A percentile compares a stretch with the other conserved stretches of the same genome.
These are phyloP conservation scores for Cladophialophora yegresii DNA, from an alignment of 2,329 filamentous ascomycete genomes.

Conservation along the genomic window DNA sequence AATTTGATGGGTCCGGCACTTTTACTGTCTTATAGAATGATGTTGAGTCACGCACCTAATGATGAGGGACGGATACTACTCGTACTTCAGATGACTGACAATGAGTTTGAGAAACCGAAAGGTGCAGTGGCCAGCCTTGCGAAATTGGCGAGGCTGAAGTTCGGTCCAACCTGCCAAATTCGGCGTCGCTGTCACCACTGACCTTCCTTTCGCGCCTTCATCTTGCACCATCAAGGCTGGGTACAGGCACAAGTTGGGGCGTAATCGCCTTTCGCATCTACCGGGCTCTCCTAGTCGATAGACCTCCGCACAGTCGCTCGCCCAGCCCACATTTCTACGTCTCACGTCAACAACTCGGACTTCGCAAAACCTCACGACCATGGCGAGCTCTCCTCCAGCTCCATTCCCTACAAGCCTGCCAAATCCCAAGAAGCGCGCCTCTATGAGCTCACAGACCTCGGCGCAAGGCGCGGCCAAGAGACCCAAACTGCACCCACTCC, in stretches of 20 bases:
- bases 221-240: neutral
- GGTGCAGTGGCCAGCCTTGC: neutral
- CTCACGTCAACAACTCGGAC: neutral
- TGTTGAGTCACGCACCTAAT: neutral
- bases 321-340: neutral
- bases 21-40: neutral
- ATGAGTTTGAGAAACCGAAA: too few species aligned
- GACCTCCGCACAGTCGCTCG: neutral
- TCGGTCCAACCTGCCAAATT: neutral
- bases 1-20: neutral
- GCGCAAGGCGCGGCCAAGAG: constrained; percentile 38
- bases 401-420: constrained; percentile 31
- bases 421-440: constrained; percentile 47
- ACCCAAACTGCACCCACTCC: constrained; percentile 47
- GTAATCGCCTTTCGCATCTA: neutral
- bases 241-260: neutral
- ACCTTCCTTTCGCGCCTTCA: neutral
- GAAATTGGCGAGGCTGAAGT: neutral
- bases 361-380: constrained; percentile 8
- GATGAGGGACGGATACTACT: neutral
- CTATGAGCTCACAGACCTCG: constrained; percentile 45
- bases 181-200: neutral
- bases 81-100: neutral
- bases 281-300: neutral
- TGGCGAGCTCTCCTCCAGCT: constrained; percentile 36